Evolutionary conservation across 2,329 filamentous ascomycete genomes (phyloP).

Genomic region (Cytospora piceicola): DNA sequence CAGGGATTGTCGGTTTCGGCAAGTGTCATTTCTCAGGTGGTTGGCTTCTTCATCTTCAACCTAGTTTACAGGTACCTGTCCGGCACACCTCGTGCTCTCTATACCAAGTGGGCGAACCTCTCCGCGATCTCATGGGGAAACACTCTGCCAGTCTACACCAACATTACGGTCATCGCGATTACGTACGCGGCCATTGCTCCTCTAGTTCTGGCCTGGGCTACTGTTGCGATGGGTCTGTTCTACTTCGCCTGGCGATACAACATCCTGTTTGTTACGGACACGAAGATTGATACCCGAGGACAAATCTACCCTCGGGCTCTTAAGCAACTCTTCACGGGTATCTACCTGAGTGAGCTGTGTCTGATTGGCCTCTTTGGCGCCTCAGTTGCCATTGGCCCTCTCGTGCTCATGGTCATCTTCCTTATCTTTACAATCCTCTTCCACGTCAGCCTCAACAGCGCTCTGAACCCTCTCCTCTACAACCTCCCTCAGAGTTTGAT

Average conservation of each 20-base stretch:
- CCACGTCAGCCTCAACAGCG: conserved; percentile 73
- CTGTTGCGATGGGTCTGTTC: conserved; percentile 77
- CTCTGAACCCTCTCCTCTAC: conserved; percentile 74
- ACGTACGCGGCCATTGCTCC: conserved; percentile 88
- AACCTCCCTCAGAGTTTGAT: conserved; percentile 76
- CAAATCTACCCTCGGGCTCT: conserved; percentile 85
- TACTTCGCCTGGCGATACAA: conserved; percentile 92
- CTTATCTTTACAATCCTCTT: conserved; percentile 76
- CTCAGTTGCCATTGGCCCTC: conserved; percentile 65
- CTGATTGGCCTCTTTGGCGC: conserved; percentile 84
- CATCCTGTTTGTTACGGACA: conserved; percentile 82
- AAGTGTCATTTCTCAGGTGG: conserved; percentile 70
- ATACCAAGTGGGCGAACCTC: conserved; percentile 74
- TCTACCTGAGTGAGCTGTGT: conserved; percentile 82
- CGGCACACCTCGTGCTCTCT: conserved; percentile 79
- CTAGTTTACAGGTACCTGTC: conserved; percentile 75
- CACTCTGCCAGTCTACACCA: conserved; percentile 78
- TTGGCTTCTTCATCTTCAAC: conserved; percentile 73
- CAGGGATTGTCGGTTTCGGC: conserved; percentile 84
- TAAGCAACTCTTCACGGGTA: conserved; percentile 80
- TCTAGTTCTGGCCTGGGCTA: conserved; percentile 80
- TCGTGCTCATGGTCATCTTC: conserved; percentile 77
- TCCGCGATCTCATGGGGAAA: conserved; percentile 82
- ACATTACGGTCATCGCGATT: conserved; percentile 79
- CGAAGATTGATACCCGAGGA: conserved; percentile 83